A percentile compares a stretch with the other conserved stretches of the same genome.
Evolutionary conservation across 208 protist genomes (phyloP).

Genomic region (Histomonas meleagridis): DNA sequence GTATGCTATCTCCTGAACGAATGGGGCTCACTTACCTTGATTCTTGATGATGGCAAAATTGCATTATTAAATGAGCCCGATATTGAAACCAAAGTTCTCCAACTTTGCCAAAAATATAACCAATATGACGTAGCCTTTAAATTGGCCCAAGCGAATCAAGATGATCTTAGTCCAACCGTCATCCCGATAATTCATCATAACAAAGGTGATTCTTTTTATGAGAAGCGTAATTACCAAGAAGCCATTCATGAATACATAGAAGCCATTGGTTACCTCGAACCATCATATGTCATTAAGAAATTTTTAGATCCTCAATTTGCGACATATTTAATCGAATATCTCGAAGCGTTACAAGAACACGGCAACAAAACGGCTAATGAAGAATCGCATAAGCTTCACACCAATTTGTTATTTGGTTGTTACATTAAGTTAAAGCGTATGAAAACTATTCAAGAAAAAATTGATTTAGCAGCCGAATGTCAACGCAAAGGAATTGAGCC

Average conservation of each 20-base stretch:
- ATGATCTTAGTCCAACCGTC: not conserved
- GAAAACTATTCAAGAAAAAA: not conserved
- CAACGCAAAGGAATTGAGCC: not conserved
- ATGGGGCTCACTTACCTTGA: not conserved
- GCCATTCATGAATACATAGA: constrained; percentile 35
- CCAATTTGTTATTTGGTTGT: constrained; percentile 39
- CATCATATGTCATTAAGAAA: constrained; percentile 37
- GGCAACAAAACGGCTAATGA: not conserved
- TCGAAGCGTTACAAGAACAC: constrained; percentile 28
- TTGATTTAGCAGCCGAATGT: not conserved
- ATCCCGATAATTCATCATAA: constrained; percentile 6
- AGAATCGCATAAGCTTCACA: constrained; percentile 23
- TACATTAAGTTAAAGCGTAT: not conserved
- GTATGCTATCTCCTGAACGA: not conserved
- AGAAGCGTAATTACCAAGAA: not conserved
- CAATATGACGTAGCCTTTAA: not conserved
- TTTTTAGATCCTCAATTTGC: constrained; percentile 15
- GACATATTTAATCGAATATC: constrained; percentile 34
- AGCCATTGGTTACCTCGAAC: constrained; percentile 10
- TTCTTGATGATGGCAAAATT: not conserved
- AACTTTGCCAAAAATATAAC: not conserved
- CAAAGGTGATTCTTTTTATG: not conserved
- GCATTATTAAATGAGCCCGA: not conserved
- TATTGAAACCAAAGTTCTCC: not conserved
- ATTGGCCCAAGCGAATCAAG: not conserved